Evolutionary conservation across 2,329 filamentous ascomycete species (phyloP), one percentile per base, ranked within the genome.

Genomic region (Scolecobasidium constrictum): DNA sequence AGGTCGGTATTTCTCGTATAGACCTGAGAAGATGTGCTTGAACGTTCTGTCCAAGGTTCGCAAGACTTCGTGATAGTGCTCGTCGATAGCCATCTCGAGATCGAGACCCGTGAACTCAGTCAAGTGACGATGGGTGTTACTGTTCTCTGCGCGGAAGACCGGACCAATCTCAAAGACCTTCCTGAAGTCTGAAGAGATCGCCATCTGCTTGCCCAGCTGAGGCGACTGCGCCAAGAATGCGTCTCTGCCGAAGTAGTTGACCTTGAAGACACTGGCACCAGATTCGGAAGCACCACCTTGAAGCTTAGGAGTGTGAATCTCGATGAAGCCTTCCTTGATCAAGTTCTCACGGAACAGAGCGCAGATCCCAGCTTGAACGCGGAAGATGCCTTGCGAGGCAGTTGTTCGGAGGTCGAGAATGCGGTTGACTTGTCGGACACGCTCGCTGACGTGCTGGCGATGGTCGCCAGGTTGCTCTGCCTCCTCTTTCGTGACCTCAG

Each of bases 51-150:
- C 88, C 37, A 95, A 75, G 7, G 84, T 71, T 28, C 78, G 70
- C 22, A 95, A 73, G 40, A 88, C 83, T 62, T 95, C 88, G 54
- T 94, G 82, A 59, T 95, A 94, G 60, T 93, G 81, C 52, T 84
- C 78, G 39, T 87, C 81, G 49, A 95, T 86, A 3, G 81, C 75
- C 90, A 95, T 95, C 57, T 95, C 88, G 15, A 95, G 62, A 71
- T 95, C 88, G 21, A 95, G 70, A 43, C 88, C 88, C 4, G 87
- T 95, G 59, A 93, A 95, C 60, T 95, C 88, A 0, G 88, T 94
- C 69, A 95, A 70, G 59, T 95, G 88, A 28, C 88, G 80, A 56
- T 94, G 88, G 0, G 88, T 95, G 61, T 95, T 95, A 56, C 85
- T 93, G 66, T 95, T 93, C 59, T 95, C 88, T 1, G 88, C 88